phyloP scores from a whole-genome alignment of 768 basidiomycete species.

The Rhodotorula paludigena region DNA sequence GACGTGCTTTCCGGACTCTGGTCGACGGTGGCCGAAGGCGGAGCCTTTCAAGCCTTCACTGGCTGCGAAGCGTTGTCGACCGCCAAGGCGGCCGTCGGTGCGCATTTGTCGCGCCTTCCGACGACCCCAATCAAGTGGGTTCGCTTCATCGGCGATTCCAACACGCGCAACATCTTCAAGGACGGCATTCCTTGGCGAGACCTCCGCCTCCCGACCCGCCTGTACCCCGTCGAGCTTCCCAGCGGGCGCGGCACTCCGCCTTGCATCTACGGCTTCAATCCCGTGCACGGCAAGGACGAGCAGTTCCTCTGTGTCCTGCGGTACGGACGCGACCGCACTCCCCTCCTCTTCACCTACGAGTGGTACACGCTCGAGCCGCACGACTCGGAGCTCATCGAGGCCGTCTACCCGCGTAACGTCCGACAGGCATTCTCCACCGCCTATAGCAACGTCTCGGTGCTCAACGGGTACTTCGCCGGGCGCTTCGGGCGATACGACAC shows the following conservation, averaged over 20 bases:
- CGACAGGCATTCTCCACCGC: too few species aligned
- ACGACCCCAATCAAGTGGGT: not conserved
- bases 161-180: not conserved
- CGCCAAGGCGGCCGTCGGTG: too few species aligned
- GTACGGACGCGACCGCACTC: not conserved
- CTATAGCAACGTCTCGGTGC: too few species aligned
- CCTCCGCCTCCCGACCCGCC: not conserved
- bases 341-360: not conserved
- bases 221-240: not conserved
- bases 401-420: too few species aligned
- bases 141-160: not conserved
- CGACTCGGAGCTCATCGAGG: too few species aligned
- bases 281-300: not conserved
- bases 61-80: too few species aligned
- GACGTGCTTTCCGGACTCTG: too few species aligned
- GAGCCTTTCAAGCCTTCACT: too few species aligned
- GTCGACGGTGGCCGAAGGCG: too few species aligned
- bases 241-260: not conserved
- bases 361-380: not conserved
- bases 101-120: accelerated
- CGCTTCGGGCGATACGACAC: too few species aligned
- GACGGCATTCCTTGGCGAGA: not conserved
- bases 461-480: too few species aligned
- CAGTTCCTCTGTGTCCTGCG: not conserved
- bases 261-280: not conserved